phyloP scores from a whole-genome alignment of 2,329 filamentous ascomycete genomes.

The Aspergillus sclerotialis region DNA sequence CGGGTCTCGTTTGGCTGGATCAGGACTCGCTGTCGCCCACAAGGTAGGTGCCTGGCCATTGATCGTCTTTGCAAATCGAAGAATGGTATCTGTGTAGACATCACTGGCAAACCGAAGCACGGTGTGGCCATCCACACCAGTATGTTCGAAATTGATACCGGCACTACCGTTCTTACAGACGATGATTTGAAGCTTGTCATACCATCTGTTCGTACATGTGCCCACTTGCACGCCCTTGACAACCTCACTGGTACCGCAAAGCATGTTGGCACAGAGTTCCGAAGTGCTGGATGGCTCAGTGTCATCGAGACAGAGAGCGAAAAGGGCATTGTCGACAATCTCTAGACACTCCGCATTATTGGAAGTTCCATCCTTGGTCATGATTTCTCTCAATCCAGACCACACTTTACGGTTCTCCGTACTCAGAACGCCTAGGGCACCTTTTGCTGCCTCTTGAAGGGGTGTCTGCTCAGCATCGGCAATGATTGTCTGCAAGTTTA shows the following conservation, averaged over 20 bases:
- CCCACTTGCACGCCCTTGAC: conserved; percentile 92
- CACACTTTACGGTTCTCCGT: conserved; percentile 96
- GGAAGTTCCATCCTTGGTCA: conserved; percentile 77
- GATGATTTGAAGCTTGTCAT: conserved; percentile 98
- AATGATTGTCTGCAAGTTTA: conserved; percentile 87
- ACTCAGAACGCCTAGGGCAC: conserved; percentile 84
- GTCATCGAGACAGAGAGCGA: conserved; percentile 87
- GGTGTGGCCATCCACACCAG: conserved; percentile 93
- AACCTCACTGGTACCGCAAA: conserved; percentile 88
- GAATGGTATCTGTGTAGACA: conserved; percentile 93
- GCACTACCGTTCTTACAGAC: conserved; percentile 98
- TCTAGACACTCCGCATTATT: conserved; percentile 96
- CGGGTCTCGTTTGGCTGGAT: conserved; percentile 86
- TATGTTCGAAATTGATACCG: conserved; percentile 99
- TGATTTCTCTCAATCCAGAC: conserved; percentile 81
- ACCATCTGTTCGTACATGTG: conserved; percentile 97
- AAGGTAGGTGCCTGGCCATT: conserved; percentile 87
- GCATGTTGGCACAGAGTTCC: conserved; percentile 95
- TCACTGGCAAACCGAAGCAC: conserved; percentile 94
- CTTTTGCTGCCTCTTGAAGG: conserved; percentile 91
- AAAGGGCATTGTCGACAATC: conserved; percentile 90
- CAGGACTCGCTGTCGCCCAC: conserved; percentile 85
- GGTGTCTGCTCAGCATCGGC: conserved; percentile 85
- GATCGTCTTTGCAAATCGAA: conserved; percentile 90
- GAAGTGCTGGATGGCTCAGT: conserved; percentile 74